Evolutionary conservation across 2,329 filamentous ascomycete species (phyloP), one percentile per base, ranked within the genome.

Genomic region (Diplodia scrobiculata): DNA sequence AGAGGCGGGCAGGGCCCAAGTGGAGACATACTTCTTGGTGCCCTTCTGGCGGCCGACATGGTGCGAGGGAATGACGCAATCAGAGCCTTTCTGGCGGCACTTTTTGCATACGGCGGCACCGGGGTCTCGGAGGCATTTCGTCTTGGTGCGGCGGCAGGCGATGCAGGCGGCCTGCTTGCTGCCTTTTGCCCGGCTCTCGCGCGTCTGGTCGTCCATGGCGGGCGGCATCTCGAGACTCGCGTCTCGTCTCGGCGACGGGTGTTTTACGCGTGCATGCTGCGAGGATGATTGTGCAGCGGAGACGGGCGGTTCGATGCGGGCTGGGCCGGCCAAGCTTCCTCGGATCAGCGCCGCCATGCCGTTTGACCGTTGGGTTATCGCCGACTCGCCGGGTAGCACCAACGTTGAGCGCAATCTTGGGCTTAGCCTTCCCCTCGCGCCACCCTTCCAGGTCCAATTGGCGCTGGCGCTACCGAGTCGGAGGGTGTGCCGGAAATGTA

Each of bases 11-110:
- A 19, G 17, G 41, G 41, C 34, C 6, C 32, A n/a, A 14, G 51
- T 64, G 53, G 21, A 48, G 54, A 70, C 81, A 77, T 77, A 89
- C 89, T 91, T 91, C 75, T 91, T 91, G 68, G 91, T 89, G 25
- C 89, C 89, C 73, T 91, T 91, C 72, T 90, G 88, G 59, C 89
- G 82, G 7, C 89, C 89, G 3, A 90, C 84, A 68, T 91, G 88
- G 72, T 91, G 90, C 27, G 72, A 69, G n/a, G 84, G 89, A 2
- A 90, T 86, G 5, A 90, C 79, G 73, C 89, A 91, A 67, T 90
- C 86, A 14, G 79, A 73, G 38, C 83, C 81, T 7, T 84, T 78
- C 71, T 86, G 83, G 64, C 81, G 78, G 73, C 88, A 90, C 74
- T 86, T 83, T 69, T 86, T 86, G 74, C 88, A 90, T 29, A 82